Evolutionary conservation across 179 eudicot species (phyloP).

Genomic region (Carnegiea gigantea): DNA sequence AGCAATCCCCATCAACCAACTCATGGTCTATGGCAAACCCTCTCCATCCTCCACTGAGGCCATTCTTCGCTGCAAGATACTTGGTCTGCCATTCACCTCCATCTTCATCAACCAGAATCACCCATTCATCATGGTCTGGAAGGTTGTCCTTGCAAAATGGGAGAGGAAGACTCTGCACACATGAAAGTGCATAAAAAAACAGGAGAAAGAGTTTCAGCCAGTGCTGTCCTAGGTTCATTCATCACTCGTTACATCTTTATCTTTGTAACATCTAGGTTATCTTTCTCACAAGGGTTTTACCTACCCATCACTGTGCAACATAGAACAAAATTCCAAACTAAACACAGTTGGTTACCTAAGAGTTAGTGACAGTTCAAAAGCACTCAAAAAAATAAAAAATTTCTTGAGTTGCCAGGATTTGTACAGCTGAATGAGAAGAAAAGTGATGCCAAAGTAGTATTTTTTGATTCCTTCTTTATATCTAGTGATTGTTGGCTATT

Average conservation of each 20-base stretch:
- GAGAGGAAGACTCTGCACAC: slow-evolving; percentile 30
- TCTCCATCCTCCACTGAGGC: slow-evolving; percentile 44
- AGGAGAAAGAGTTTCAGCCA: not conserved
- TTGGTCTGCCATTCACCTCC: slow-evolving; percentile 24
- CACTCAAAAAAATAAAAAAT: no score
- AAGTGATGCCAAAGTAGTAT: not conserved
- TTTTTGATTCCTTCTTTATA: not conserved
- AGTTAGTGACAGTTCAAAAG: no score
- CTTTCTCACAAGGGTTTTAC: no score
- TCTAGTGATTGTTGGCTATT: not conserved
- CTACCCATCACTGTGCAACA: no score
- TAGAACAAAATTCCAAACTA: no score
- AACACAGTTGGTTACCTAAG: no score
- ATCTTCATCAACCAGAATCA: slow-evolving; percentile 30
- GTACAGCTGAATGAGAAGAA: not conserved
- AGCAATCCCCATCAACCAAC: slow-evolving; percentile 36
- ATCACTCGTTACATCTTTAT: no score
- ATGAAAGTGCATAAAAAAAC: not conserved
- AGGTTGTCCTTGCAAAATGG: slow-evolving; percentile 28
- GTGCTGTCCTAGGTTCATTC: no score
- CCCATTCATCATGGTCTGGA: slow-evolving; percentile 23
- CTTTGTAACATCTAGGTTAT: no score
- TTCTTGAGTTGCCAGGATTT: not conserved
- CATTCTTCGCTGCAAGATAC: slow-evolving; percentile 27
- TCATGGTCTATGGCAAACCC: slow-evolving; percentile 34